Evolutionary conservation across 1,139 yeast species (phyloP).

Genomic region (Citeromyces hawaiiensis): DNA sequence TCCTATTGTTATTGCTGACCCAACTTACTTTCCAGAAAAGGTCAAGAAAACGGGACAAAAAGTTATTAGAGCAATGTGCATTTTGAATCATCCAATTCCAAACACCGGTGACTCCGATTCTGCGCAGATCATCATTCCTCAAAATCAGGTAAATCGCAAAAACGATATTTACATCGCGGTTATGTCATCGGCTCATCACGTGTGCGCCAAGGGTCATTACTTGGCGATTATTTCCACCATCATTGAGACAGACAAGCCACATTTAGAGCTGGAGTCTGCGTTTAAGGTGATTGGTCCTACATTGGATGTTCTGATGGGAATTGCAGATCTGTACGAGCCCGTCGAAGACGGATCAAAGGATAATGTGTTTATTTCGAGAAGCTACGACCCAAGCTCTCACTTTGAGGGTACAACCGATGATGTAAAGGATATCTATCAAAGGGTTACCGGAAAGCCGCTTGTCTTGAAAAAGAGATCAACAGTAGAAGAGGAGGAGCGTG

Average conservation of each 20-base stretch:
- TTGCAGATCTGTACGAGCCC: conserved; percentile 88
- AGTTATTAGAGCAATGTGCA: conserved; percentile 91
- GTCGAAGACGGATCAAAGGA: conserved; percentile 67
- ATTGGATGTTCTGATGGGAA: conserved; percentile 87
- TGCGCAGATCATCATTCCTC: conserved; percentile 89
- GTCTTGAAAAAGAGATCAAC: conserved; percentile 67
- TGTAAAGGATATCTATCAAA: conserved; percentile 82
- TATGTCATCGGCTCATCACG: conserved; percentile 82
- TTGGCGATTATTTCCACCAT: conserved; percentile 91
- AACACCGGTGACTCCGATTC: conserved; percentile 78
- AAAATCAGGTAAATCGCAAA: conserved; percentile 86
- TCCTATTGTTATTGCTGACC: conserved; percentile 93
- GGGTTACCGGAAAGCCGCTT: conserved; percentile 87
- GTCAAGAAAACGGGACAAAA: conserved; percentile 76
- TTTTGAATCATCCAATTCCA: conserved; percentile 82
- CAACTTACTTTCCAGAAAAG: conserved; percentile 91
- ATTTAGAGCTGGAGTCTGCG: conserved; percentile 87
- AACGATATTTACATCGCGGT: conserved; percentile 92
- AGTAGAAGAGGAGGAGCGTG: conserved; percentile 43
- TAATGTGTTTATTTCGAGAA: conserved; percentile 71
- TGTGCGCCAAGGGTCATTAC: conserved; percentile 80
- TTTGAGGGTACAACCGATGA: conserved; percentile 95
- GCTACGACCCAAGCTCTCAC: conserved; percentile 92
- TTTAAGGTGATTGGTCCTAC: conserved; percentile 76
- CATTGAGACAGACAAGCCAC: conserved; percentile 89